Conservation (phyloP, 305 asterid genomes). For the Withania somnifera region DNA sequence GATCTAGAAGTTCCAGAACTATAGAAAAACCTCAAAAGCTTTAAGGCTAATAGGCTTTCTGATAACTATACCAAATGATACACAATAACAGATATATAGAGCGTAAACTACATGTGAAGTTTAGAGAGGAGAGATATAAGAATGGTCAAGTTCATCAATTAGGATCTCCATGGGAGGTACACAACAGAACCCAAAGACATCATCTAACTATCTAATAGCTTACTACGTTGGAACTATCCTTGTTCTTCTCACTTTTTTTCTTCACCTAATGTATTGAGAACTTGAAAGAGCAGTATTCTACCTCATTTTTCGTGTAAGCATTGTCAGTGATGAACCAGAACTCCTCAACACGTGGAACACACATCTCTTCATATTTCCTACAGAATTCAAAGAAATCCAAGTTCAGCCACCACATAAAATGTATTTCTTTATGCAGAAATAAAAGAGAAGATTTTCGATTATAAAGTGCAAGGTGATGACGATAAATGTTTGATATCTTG, state of each 20-base stretch:
- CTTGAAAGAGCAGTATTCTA: conserved; percentile 11
- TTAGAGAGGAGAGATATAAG: not conserved
- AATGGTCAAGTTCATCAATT: not conserved
- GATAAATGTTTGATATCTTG: not conserved
- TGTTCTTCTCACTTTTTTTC: not conserved
- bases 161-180: not conserved
- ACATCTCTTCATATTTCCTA: conserved; percentile 95
- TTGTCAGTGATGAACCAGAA: conserved; percentile 88
- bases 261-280: not conserved
- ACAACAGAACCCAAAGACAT: not conserved
- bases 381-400: conserved; percentile 6
- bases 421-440: not conserved
- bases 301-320: conserved; percentile 88
- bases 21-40: not conserved
- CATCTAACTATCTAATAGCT: not conserved
- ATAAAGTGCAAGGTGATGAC: not conserved
- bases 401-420: not conserved
- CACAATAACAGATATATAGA: not conserved
- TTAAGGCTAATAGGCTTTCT: not conserved
- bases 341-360: conserved; percentile 87
- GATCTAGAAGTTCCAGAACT: not conserved
- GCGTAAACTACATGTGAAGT: not conserved
- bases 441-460: not conserved
- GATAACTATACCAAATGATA: not conserved
- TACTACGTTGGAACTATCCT: not conserved